phyloP scores from a whole-genome alignment of 108 stramenopile species.

The Fragilaria radians region DNA sequence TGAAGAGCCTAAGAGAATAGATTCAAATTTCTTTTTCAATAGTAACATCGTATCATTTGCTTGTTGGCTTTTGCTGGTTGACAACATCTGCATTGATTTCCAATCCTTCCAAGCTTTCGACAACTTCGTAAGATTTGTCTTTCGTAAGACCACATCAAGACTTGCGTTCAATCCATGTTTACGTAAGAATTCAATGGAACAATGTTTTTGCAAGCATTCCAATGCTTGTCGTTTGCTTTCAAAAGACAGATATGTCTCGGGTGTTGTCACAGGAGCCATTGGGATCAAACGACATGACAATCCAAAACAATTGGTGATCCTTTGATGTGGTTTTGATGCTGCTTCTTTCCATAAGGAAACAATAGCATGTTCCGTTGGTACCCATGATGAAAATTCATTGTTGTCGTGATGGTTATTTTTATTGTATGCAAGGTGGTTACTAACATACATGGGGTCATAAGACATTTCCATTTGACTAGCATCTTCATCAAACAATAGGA shows the following conservation, averaged over 20 bases:
- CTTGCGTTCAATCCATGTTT: constrained; percentile 44
- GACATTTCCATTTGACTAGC: constrained; percentile 23
- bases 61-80: background rate
- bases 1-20: constrained; percentile 17
- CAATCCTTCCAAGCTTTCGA: constrained; percentile 37
- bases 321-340: constrained; percentile 17
- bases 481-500: constrained; percentile 66
- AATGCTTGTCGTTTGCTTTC: constrained; percentile 49
- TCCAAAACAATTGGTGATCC: background rate
- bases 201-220: constrained; percentile 44
- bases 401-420: constrained; percentile 7
- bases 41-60: background rate
- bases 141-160: constrained; percentile 45
- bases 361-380: constrained; percentile 49
- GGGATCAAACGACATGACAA: constrained; percentile 7
- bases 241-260: constrained; percentile 2
- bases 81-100: constrained; percentile 1
- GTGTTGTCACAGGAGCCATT: background rate
- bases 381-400: background rate
- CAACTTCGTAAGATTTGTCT: constrained; percentile 49
- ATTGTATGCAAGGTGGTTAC: too few species aligned
- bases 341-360: constrained; percentile 57
- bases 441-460: background rate
- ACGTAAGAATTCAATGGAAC: constrained; percentile 61
- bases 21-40: constrained; percentile 12